A percentile compares a stretch with the other conserved stretches of the same genome.
phyloP scores from a whole-genome alignment of 1,284 basidiomycete genomes.

The Ustilago shanxiensis region DNA sequence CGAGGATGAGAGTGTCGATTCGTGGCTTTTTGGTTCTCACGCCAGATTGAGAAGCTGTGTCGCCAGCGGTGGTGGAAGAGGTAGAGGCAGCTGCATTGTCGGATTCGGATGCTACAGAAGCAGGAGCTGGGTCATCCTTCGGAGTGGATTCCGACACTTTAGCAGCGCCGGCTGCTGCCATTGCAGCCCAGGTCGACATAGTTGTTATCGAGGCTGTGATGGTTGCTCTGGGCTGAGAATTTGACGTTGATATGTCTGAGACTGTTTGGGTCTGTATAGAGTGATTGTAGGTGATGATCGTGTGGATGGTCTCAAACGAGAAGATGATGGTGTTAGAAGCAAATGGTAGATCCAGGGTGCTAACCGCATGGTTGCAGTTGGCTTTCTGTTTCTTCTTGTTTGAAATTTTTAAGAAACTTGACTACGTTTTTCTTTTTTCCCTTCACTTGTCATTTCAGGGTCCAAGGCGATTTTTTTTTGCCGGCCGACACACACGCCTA shows the following conservation, averaged over 20 bases:
- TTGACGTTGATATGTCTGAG: neutral
- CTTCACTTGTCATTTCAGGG: slow-evolving; percentile 13
- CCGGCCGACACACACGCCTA: slow-evolving; percentile 28
- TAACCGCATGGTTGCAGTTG: neutral
- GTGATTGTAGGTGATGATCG: no score
- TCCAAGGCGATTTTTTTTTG: slow-evolving; percentile 12
- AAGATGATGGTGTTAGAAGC: neutral
- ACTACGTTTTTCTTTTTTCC: slow-evolving; percentile 3
- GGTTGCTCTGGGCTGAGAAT: neutral
- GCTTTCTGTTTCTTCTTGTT: neutral
- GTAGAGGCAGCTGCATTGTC: slow-evolving; percentile 25
- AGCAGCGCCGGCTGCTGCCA: slow-evolving; percentile 36
- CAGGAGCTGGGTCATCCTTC: slow-evolving; percentile 10
- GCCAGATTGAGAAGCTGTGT: slow-evolving; percentile 12
- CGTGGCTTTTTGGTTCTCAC: slow-evolving; percentile 42
- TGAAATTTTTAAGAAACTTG: slow-evolving; percentile 19
- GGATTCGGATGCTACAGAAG: slow-evolving; percentile 6
- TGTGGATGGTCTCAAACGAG: no score
- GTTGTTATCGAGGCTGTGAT: neutral
- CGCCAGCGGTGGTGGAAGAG: slow-evolving; percentile 14
- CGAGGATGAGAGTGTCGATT: slow-evolving; percentile 66
- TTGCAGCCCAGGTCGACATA: slow-evolving; percentile 50
- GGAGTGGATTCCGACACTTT: slow-evolving; percentile 29
- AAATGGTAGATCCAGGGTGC: neutral
- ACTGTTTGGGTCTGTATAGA: neutral